phyloP scores from a whole-genome alignment of 2,329 filamentous ascomycete genomes.

The Fusarium nematophilum region DNA sequence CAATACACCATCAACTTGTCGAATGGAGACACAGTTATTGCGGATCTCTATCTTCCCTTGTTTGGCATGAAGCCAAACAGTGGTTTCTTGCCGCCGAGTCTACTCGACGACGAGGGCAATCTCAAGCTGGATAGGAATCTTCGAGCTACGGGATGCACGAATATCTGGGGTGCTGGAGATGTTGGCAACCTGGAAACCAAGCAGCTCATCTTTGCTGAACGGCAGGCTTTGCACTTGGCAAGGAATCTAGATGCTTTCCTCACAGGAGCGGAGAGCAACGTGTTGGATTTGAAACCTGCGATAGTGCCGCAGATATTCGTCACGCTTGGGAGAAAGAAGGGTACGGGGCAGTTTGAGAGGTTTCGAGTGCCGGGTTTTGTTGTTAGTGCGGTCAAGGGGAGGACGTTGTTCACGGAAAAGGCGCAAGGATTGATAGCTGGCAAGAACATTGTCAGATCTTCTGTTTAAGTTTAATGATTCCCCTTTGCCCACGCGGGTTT shows the following conservation, averaged over 20 bases:
- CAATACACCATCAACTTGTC: too few species aligned
- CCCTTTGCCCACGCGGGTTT: too few species aligned
- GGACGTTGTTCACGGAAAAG: constrained; percentile 5
- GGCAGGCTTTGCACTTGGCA: constrained; percentile 1
- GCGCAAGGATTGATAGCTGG: not conserved
- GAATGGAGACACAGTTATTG: too few species aligned
- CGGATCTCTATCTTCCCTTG: too few species aligned
- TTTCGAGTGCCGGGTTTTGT: not conserved
- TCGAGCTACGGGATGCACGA: not conserved
- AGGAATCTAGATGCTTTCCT: constrained; percentile 1
- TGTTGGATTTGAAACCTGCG: not conserved
- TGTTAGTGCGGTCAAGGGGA: constrained; percentile 3
- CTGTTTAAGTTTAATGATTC: too few species aligned
- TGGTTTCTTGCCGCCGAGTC: too few species aligned
- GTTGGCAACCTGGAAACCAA: constrained; percentile 1
- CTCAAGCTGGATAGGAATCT: too few species aligned
- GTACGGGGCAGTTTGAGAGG: constrained; percentile 2
- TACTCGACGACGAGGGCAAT: too few species aligned
- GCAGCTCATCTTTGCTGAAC: constrained; percentile 8
- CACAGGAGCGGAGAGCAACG: not conserved
- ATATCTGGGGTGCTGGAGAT: constrained; percentile 5
- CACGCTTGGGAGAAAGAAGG: constrained; percentile 1
- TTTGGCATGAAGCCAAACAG: too few species aligned
- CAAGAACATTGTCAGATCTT: too few species aligned
- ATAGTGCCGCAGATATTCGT: constrained; percentile 4